Base-by-base conservation (phyloP, 768 basidiomycete species). In the Lentinula aciculospora region DNA sequence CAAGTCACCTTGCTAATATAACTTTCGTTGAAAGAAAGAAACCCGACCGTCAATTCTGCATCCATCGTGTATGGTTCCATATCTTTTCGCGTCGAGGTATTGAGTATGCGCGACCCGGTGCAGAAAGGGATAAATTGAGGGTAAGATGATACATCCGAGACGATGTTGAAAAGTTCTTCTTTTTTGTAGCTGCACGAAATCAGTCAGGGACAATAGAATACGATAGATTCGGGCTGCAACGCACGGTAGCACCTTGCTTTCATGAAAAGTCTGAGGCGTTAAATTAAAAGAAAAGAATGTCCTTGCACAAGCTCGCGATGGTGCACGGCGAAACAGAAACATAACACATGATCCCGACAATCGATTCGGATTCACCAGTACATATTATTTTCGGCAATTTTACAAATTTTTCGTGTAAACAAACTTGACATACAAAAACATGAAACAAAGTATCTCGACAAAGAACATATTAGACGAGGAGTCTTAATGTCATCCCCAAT, bases 111-210 rank as follows among this genome's bases (percentile, higher is more conserved):
- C 4, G 93, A 89, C 21, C 75, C 74, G 12, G 81, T 83, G 74
- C 95, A 97, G 70, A 91, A 96, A 5, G 97, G 96, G 53, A 99
- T 76, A 68, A 98, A 99, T 58, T 74, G 75, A 9, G 85, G 81
- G 69, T 98, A 99, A 2, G 90, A 89, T 15, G 77, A 83, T 27
- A 98, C 88, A 71, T 98, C 87, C 13, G 94, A 82, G 55, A 99
- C 92, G 59, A 98, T 71, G 7, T 83, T 74, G 72, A 95, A 98
- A 3, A 98, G 78, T 69, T 97, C 84, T 51, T 77, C 76, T 60
- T 80, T 85, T 17, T 76, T 80, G 67, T 95, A 98, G 40, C 95
- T 97, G 63, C 32, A 27, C 42, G 58, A 60, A 55, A 50, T 45
- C 60, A 56, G 49, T 45, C 25, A 50, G 59, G 47, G 59, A 60